Evolutionary conservation across 805 yeast genomes (phyloP), one percentile per base, ranked within the genome.

Genomic region (Myxozyma neotropica): DNA sequence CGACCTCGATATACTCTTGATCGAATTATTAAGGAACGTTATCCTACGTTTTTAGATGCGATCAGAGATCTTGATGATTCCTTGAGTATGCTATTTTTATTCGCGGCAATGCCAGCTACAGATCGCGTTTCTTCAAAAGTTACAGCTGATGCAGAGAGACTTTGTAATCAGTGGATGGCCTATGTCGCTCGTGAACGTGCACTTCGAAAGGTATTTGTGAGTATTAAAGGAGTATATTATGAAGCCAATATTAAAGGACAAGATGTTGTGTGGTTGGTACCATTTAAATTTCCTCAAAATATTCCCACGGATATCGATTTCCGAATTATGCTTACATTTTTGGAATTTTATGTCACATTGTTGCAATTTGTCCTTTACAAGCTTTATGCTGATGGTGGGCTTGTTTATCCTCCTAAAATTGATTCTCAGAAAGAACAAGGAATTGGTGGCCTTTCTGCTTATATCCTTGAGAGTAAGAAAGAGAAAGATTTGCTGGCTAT

Each of bases 181-280:
- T 93, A 81, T 72, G 87, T 93, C 58, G 89, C 98, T 13, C 85
- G 85, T 69, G 96, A 93, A 73, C 81, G 91, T 70, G 77, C 85
- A 36, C 76, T 94, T 67, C 83, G 85, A 68, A 94, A 93, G 74
- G 96, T 91, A 15, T 94, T 94, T 77, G 97, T 94, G 39, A 88
- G 96, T 50, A 93, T 94, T 71, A 94, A 94, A 75, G 99, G 99
- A 77, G 95, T 93, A 17, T 94, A 94, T 75, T 94, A 93, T 72
- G 90, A 91, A 73, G 98, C 97, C 35, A 82, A 73, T 63, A 84
- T 94, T 48, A 85, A 82, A 73, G 99, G 99, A 67, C 96, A 91
- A 74, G 96, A 89, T 67, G 81, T 94, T 47, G 83, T 93, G 76
- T 94, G 99, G 99, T 83, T 94, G 61, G 96, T 90, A 48, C 99